A percentile compares a stretch with the other conserved stretches of the same genome.
These are phyloP conservation scores for Penicillium sp. DNA, from an alignment of 2,329 filamentous ascomycete genomes.

Conservation along the genomic window DNA sequence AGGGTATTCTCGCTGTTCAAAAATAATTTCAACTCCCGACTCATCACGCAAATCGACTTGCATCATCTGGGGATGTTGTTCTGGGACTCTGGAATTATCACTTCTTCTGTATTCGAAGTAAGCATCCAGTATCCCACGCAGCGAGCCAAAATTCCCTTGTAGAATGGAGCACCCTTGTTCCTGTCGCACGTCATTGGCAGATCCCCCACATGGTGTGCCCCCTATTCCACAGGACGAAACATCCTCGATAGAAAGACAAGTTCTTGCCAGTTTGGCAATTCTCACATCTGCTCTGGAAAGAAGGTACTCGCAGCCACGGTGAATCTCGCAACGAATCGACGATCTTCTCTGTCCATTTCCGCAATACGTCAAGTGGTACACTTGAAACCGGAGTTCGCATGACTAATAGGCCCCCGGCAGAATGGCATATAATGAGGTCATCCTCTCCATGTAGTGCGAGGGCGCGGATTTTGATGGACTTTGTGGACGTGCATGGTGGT, in stretches of 20 bases:
- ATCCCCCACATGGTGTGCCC: background rate
- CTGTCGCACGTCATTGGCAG: background rate
- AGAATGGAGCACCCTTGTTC: background rate
- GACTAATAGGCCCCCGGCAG: background rate
- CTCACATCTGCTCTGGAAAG: too few species aligned
- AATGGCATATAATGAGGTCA: background rate
- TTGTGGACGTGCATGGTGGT: background rate
- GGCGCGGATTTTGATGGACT: background rate
- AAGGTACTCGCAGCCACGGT: background rate
- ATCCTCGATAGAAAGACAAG: background rate
- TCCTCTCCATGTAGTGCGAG: background rate
- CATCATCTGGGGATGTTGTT: background rate
- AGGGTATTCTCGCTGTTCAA: background rate
- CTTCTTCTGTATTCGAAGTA: background rate
- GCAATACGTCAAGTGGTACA: background rate
- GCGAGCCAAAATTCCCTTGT: background rate
- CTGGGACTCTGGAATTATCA: background rate
- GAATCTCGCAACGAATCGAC: background rate
- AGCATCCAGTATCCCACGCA: background rate
- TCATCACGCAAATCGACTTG: background rate
- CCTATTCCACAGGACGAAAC: background rate
- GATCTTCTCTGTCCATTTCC: background rate
- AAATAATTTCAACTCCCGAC: background rate
- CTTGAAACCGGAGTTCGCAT: background rate
- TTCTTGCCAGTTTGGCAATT: background rate